Evolutionary conservation across 2,329 filamentous ascomycete species (phyloP).

Genomic region (Aspergillus sp.): DNA sequence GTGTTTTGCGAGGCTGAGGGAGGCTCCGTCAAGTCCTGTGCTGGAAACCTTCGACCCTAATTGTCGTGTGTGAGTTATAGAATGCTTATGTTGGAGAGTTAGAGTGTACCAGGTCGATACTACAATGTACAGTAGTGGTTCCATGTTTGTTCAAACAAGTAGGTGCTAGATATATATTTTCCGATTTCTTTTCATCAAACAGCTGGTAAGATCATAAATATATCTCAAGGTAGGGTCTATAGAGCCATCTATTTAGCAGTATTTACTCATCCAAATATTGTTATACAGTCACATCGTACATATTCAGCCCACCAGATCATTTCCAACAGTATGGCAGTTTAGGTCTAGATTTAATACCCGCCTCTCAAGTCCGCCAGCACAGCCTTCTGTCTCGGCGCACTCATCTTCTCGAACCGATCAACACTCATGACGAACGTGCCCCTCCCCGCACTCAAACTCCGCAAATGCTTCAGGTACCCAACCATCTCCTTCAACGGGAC

Average conservation of each 20-base stretch:
- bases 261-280: neutral
- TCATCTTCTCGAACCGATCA: slow-evolving; percentile 72
- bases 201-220: no score
- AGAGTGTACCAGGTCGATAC: no score
- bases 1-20: no score
- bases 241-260: neutral
- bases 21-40: no score
- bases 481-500: slow-evolving; percentile 97
- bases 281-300: neutral
- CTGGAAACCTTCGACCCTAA: no score
- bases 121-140: no score
- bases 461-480: slow-evolving; percentile 85
- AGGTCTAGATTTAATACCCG: slow-evolving; percentile 23
- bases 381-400: slow-evolving; percentile 61
- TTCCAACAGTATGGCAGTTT: neutral
- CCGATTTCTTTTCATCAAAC: no score
- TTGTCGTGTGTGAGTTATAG: no score
- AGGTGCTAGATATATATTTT: no score
- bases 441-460: slow-evolving; percentile 85
- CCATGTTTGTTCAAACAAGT: no score
- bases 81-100: no score
- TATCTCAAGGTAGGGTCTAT: neutral
- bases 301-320: neutral
- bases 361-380: slow-evolving; percentile 54
- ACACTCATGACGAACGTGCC: slow-evolving; percentile 77